Base-by-base conservation (phyloP, 2,329 filamentous ascomycete species). In the Aspergillus phoenicis region DNA sequence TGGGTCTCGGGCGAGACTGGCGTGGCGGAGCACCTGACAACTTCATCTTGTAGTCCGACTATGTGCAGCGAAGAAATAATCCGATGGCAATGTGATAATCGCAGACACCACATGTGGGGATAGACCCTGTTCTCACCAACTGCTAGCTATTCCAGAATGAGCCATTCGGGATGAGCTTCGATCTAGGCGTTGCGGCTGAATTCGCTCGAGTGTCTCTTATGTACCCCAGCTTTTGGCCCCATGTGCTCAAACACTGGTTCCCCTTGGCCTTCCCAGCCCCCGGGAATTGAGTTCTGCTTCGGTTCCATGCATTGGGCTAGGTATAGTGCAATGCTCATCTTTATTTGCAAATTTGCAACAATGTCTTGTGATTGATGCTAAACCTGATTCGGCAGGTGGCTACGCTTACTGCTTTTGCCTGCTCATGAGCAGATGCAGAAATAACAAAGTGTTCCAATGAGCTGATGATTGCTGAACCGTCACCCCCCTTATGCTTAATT, bases 181-280 rank as follows among this genome's bases (percentile, higher is more conserved):
- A 24, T 15, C 38, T 41, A 43, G 11, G 52, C 13, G 20, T 20
- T 45, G 41, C 41, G 41, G 41, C 41, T 24, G 39, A 43, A 28
- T 11, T 33, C 10, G n/a, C 24, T 48, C 20, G 5, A 8, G 41
- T 5, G 20, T 24, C 54, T 20, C 22, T 51, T 5, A 43, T 20
- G 10, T 28, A 20, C 53, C 53, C 41, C 53, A 26, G 53, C 33
- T 56, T 56, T 56, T 43, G 53, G 26, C 53, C 53, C 53, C 53
- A 33, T 39, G 30, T 11, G n/a, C 38, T 56, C 53, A 56, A 56
- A 56, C 53, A 56, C 53, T 56, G 26, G 53, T 56, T 56, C 38
- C 13, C 15, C 39, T 33, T 56, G 39, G 43, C 39, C 41, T 17
- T 39, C 17, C 28, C 30, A 28, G 24, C 39, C 17, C 28, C 4